These are phyloP conservation scores for Lycium barbarum DNA, from an alignment of 257 asterid species.

Conservation along the genomic window DNA sequence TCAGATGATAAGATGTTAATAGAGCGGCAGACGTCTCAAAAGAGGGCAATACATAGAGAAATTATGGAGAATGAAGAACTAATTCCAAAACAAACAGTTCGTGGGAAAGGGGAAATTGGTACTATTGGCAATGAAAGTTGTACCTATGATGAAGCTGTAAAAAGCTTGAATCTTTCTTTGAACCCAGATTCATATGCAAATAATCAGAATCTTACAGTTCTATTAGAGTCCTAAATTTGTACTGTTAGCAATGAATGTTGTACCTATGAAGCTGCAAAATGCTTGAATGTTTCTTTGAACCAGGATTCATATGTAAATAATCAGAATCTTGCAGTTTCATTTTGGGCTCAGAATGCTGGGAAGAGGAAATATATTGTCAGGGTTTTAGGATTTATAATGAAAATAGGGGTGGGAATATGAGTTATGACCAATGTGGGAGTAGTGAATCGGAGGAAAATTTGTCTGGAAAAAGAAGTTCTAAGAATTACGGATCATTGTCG, in stretches of 20 bases:
- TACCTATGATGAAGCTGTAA: constrained; percentile 1
- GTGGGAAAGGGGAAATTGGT: constrained; percentile 28
- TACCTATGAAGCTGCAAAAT: constrained; percentile 25
- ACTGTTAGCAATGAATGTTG: neutral
- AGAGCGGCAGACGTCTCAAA: constrained; percentile 46
- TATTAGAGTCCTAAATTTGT: too few relatives aligned
- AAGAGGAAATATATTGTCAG: constrained; percentile 18
- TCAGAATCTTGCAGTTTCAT: neutral
- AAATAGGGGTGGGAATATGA: constrained; percentile 23
- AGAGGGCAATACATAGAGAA: constrained; percentile 49
- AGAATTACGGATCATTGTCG: constrained; percentile 25
- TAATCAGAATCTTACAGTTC: neutral
- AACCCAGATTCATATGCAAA: constrained; percentile 27
- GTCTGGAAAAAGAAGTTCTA: neutral
- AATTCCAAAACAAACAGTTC: constrained; percentile 27
- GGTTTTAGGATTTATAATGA: constrained; percentile 30
- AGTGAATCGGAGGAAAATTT: constrained; percentile 43
- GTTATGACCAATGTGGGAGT: constrained; percentile 30
- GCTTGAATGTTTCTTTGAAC: constrained; percentile 34
- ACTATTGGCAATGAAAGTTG: neutral
- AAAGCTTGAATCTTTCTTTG: constrained; percentile 39
- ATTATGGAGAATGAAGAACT: constrained; percentile 40
- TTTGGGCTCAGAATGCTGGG: constrained; percentile 12
- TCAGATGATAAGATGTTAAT: constrained; percentile 39
- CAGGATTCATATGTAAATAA: constrained; percentile 26